Base-by-base conservation (phyloP, 1,284 basidiomycete genomes). In the Stereum hirsutum region DNA sequence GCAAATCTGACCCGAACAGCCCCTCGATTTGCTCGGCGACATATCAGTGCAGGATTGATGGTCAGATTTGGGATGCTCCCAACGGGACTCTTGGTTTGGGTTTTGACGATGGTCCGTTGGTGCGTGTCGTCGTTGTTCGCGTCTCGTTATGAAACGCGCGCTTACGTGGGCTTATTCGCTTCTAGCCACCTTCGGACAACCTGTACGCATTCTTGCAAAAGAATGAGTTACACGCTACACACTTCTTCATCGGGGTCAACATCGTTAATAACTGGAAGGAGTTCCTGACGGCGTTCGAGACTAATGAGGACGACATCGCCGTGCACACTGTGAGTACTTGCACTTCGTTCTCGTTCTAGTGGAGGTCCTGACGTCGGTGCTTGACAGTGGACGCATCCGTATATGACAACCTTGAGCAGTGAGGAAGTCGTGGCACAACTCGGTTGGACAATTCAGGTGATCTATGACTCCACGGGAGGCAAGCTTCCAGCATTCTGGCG, bases 171-270 rank as follows among this genome's bases (percentile, higher is more conserved):
- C 40, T 28, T 11, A 25, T 33, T 21, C 35, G 20, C 33, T 4
- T 8, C 6, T 40, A 31, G 4, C 24, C 57, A 46, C 49, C 61
- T 3, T 67, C 67, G 1, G 54, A 60, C 17, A 46, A 45, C 31
- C 64, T 82, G 15, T 74, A 76, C 56, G 43, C 61, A 8, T 89
- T 87, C 57, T 64, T 91, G 40, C 50, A 69, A 48, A 43, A 63
- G n/a, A 70, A 89, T 45, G 72, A 78, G 42, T 59, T 78, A 45
- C 69, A 57, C 6, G 75, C 78, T 2, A 92, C 89, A 1, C 88
- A 91, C 59, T 92, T 91, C 58, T 74, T 89, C 65, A 91, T 93
- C 52, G 89, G 89, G 23, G 53, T 67, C 25, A 81, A 88, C 55
- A 83, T 92, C 49, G 54, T 81, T 25, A 46, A 60, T 39, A 65